Conservation (phyloP, 176 grass and related monocot genomes). For the Bothriochloa decipiens region DNA sequence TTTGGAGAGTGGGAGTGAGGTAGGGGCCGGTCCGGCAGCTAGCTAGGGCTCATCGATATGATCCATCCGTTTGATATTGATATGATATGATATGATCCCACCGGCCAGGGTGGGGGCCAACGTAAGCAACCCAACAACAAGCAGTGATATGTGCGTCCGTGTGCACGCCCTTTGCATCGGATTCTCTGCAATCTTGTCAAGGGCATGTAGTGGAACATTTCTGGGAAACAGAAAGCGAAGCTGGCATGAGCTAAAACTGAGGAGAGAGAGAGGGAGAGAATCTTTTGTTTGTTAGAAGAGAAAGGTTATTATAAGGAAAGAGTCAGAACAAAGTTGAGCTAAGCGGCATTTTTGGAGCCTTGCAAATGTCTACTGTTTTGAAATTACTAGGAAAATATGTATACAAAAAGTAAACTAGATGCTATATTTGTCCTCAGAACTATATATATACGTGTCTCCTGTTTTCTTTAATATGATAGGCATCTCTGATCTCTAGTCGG, state of each 20-base stretch:
- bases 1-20: background rate
- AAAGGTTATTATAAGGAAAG: background rate
- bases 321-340: background rate
- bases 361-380: background rate
- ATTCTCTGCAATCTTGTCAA: slow-evolving; percentile 57
- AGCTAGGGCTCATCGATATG: background rate
- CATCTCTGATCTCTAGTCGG: too few species aligned
- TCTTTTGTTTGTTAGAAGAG: background rate
- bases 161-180: slow-evolving; percentile 44
- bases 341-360: background rate
- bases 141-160: background rate
- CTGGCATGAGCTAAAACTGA: slow-evolving; percentile 6
- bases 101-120: background rate
- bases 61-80: background rate
- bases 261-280: background rate
- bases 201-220: slow-evolving; percentile 3
- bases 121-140: slow-evolving; percentile 29
- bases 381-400: too few species aligned
- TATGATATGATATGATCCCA: background rate
- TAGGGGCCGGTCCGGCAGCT: background rate
- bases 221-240: slow-evolving; percentile 2
- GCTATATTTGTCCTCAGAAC: too few species aligned
- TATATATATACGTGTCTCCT: too few species aligned
- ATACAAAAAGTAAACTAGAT: too few species aligned
- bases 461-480: too few species aligned